Base-by-base conservation (phyloP, 140 eudicot genomes). In the Anethum foeniculum region DNA sequence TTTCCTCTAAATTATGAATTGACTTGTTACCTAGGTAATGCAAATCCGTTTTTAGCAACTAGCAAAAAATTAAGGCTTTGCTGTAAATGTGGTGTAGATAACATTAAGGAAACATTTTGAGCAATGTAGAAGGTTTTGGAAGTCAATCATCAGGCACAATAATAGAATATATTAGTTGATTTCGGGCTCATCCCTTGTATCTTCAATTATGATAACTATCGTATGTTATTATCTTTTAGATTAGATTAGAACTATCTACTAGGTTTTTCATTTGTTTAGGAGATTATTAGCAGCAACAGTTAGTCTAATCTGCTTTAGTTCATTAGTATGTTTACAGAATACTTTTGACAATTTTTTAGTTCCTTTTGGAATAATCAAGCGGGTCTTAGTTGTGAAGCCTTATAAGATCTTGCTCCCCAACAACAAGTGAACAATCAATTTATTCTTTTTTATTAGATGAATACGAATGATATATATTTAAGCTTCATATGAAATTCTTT, bases 401-500 rank as follows among this genome's bases (percentile, higher is more conserved):
- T 47, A 47, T 1, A 47, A 11, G 51, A 11, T 47, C 51, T 51
- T 51, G 58, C 58, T 51, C 23, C 58, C 58, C 23, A 15, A 15
- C 23, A 39, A 39, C 1, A 51, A 15, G 27, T 60, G 68, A 21
- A 23, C 68, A 60, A 60, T 60, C 30, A 25, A 23, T 60, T 23
- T 60, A 8, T 60, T 23, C 2, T 23, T 60, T 12, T 60, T 39
- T 39, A 5, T 58, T 58, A 6, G 65, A 58, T 58, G 67, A n/a
- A 19, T 60, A 23, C 3, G 5, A 23, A 0, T n/a, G 30, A 60
- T 25, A 10, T 60, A 60, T 25, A 60, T 15, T 60, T 23, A 60
- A 32, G 25, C 52, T 71, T 18, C 0, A 5, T 7, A 47, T 11
- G 68, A 18, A 39, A 79, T 54, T 90, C 80, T 77, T 85, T 56